Conservation (phyloP, 2,329 filamentous ascomycete genomes). For the Cytospora schulzeri region DNA sequence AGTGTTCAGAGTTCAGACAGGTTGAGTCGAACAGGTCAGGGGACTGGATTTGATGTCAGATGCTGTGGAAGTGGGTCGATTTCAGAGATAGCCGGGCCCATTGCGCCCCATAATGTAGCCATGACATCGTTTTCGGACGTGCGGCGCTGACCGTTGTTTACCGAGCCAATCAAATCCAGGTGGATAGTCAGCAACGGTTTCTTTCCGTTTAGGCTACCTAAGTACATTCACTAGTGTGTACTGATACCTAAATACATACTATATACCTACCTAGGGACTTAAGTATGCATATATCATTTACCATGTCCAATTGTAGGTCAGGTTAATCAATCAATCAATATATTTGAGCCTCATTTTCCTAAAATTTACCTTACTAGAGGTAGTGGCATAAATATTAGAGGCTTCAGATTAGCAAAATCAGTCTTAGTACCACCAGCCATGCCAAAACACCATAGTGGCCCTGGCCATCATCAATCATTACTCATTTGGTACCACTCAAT, state of each 20-base stretch:
- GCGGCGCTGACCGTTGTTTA: constrained; percentile 10
- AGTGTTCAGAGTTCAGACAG: too few relatives aligned
- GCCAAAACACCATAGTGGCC: not conserved
- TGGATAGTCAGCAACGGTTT: not conserved
- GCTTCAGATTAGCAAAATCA: not conserved
- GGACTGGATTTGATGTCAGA: constrained; percentile 13
- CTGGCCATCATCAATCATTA: not conserved
- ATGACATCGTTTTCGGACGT: constrained; percentile 14
- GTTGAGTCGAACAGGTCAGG: not conserved
- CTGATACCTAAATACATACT: too few relatives aligned
- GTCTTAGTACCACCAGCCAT: not conserved
- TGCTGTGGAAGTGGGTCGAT: constrained; percentile 16
- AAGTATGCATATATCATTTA: too few relatives aligned
- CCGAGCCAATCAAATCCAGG: constrained; percentile 11
- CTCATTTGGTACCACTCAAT: not conserved
- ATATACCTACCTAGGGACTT: too few relatives aligned
- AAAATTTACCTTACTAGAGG: too few relatives aligned
- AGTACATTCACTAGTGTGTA: too few relatives aligned
- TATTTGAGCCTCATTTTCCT: not conserved
- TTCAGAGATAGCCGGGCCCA: constrained; percentile 12
- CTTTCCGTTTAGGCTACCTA: not conserved
- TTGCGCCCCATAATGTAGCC: not conserved
- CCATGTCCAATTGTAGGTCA: too few relatives aligned
- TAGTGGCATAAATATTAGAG: too few relatives aligned
- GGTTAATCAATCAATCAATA: not conserved